Base-by-base conservation (phyloP, 2,329 filamentous ascomycete genomes). In the Harringtonia aguacate region DNA sequence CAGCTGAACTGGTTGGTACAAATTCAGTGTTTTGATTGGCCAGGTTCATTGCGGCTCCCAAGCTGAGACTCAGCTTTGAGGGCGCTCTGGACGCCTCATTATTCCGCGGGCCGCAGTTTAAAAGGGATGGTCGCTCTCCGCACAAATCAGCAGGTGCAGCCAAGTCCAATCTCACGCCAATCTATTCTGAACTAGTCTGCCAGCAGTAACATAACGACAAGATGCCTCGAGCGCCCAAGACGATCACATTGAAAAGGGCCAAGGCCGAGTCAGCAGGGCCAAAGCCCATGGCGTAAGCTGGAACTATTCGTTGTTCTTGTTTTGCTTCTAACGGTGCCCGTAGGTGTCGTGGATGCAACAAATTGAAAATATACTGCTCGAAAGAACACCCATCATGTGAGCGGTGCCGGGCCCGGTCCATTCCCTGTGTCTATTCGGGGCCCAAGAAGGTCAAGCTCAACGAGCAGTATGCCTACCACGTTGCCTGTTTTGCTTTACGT, bases 361-460 rank as follows among this genome's bases (percentile, higher is more conserved):
- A 31, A 3, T 48, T 50, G 30, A 51, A 50, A 29, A 50, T 50
- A 8, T 51, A 43, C 17, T 51, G 50, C 38, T 48, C 48, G 14
- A 51, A 51, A n/a, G 31, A 44, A 13, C 38, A 20, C 8, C 50
- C 50, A 27, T 46, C 45, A 24, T 50, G 50, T 17, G 44, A 48
- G 29, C 46, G 50, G 15, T 51, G 50, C 33, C 35, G 42, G 31
- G 17, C 35, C 2, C 45, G 46, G 29, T 35, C 40, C 1, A 44
- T 50, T 5, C 44, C 47, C 3, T 51, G 50, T 35, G 46, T 46
- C 18, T 51, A 51, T 36, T 17, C 42, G 8, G 46, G 31, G 18
- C 48, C 48, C 12, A 51, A 50, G 29, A 51, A 48, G 44, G 47
- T 51, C 22, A 39, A 22, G 8, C 35, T 51, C 13, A 51, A 50